Evolutionary conservation across 768 basidiomycete species (phyloP), one percentile per base, ranked within the genome.

Genomic region (Suillus brevipes): DNA sequence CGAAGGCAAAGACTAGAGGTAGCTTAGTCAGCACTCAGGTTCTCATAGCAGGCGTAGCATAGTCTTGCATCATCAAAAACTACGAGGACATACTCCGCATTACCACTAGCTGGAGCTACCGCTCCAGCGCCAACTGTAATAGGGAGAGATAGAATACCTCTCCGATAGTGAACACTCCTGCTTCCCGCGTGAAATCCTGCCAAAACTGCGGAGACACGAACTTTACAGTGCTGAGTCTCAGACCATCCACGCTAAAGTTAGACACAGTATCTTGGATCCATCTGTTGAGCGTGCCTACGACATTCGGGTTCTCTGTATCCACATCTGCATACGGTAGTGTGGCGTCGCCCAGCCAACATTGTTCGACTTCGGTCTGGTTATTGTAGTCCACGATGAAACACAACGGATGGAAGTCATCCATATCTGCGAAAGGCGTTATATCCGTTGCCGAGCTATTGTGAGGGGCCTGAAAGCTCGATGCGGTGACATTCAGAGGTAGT

Each of bases 201-300:
- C 87, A 88, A 72, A 88, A 88, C 25, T 79, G 75, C 67, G 78
- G 79, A 2, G 80, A 75, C 67, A 88, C 77, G 70, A 85, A 85
- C 72, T 87, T 87, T 66, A 83, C 85, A 5, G 86, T 84, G 63
- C 87, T 87, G 72, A 88, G 81, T 31, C 87, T 80, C 37, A 88
- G 69, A 10, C 86, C 84, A 68, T 89, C 87, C 62, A 83, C 77
- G 12, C 65, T 71, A 68, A 86, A 88, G 53, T 80, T 78, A 31
- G 72, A 58, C 6, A 87, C 83, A 13, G 87, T 74, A 37, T 77
- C 68, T 16, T 70, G 72, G 53, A 88, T 80, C 86, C 86, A 88
- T 34, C 61, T 67, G 64, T 84, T 80, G 73, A 80, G 78, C 49
- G 75, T 78, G 45, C 68, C 67, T 45, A 84, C 75, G n/a, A 88